phyloP scores from a whole-genome alignment of 108 stramenopile species.

The Nannochloropsis granulata region DNA sequence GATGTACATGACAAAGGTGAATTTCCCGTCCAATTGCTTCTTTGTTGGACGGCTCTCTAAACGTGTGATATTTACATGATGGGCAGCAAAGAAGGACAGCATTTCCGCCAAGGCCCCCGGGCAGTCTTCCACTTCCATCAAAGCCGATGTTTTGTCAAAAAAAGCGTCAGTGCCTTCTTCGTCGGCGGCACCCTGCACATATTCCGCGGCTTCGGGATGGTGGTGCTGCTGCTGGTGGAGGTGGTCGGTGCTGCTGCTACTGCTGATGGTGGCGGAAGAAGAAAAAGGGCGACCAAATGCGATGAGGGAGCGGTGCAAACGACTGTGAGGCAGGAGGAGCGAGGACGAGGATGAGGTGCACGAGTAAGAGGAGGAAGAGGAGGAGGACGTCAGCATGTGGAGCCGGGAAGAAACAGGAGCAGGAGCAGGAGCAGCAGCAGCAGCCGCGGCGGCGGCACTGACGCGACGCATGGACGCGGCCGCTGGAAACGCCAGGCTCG shows the following conservation, averaged over 20 bases:
- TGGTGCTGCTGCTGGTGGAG: background rate
- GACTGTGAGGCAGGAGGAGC: too few species aligned
- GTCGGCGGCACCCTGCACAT: background rate
- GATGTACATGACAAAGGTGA: slow-evolving; percentile 54
- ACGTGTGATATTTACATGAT: slow-evolving; percentile 69
- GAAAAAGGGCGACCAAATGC: background rate
- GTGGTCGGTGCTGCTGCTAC: background rate
- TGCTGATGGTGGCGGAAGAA: background rate
- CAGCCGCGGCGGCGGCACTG: too few species aligned
- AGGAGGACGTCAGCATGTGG: too few species aligned
- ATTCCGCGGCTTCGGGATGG: background rate
- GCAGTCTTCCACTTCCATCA: slow-evolving; percentile 66
- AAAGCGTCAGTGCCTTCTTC: background rate
- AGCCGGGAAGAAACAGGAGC: too few species aligned
- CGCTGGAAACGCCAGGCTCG: too few species aligned
- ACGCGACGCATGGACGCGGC: too few species aligned
- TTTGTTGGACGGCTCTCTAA: slow-evolving; percentile 64
- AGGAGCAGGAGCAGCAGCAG: too few species aligned
- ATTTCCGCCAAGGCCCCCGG: slow-evolving; percentile 73
- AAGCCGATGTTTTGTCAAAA: slow-evolving; percentile 33
- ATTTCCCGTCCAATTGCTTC: slow-evolving; percentile 16
- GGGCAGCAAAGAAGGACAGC: slow-evolving; percentile 71
- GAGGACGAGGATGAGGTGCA: too few species aligned
- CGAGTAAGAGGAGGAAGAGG: too few species aligned
- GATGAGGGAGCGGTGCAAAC: too few species aligned